A percentile compares a stretch with the other conserved stretches of the same genome.
These are phyloP conservation scores for Nothomitra cinnamomea DNA, from an alignment of 2,329 filamentous ascomycete species.

Conservation along the genomic window DNA sequence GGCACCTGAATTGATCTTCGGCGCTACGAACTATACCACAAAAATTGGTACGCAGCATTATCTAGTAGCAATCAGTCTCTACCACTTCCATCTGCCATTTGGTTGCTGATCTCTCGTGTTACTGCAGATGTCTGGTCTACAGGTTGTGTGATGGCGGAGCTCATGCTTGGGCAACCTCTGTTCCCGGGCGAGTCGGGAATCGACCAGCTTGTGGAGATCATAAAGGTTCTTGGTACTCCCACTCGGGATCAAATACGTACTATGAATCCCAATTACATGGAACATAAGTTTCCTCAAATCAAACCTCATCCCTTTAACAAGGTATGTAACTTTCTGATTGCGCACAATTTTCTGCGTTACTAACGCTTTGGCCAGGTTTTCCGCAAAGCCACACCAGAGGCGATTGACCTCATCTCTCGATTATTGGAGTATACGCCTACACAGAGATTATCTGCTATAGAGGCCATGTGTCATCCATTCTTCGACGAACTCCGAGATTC, in stretches of 20 bases:
- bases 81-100: background rate
- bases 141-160: conserved; percentile 95
- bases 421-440: conserved; percentile 95
- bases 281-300: conserved; percentile 99
- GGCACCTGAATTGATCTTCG: conserved; percentile 94
- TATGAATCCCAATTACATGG: conserved; percentile 99
- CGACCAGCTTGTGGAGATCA: conserved; percentile 96
- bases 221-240: conserved; percentile 94
- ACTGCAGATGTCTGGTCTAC: conserved; percentile 91
- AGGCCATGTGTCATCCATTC: conserved; percentile 97
- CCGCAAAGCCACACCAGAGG: conserved; percentile 82
- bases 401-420: conserved; percentile 86
- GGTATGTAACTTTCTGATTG: conserved; percentile 24
- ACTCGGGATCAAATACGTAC: conserved; percentile 96
- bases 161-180: conserved; percentile 95
- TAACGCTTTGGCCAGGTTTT: conserved; percentile 46
- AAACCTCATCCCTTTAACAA: conserved; percentile 99
- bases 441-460: conserved; percentile 78
- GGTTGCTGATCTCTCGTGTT: conserved; percentile 10
- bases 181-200: conserved; percentile 98
- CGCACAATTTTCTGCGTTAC: conserved; percentile 6
- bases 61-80: background rate
- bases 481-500: conserved; percentile 93
- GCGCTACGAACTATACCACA: conserved; percentile 97
- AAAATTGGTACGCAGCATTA: conserved; percentile 68